Percentiles rank a stretch among this genome's conserved stretches.
Conservation (phyloP, 73 alveolate genomes). For the Paraurostyla sp. region DNA sequence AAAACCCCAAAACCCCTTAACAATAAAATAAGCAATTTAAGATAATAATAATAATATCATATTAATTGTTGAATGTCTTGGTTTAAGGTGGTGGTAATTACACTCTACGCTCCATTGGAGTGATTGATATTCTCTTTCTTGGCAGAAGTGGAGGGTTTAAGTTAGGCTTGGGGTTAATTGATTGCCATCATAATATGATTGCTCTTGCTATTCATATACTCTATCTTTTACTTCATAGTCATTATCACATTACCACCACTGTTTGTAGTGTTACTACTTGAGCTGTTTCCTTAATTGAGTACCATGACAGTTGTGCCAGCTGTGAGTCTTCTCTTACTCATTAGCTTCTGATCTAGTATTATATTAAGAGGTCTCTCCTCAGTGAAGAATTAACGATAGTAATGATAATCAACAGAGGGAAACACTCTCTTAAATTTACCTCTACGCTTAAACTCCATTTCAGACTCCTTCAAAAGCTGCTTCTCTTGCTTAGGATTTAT, state of each 20-base stretch:
- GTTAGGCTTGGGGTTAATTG: not conserved
- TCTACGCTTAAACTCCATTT: slow-evolving; percentile 75
- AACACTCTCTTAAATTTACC: slow-evolving; percentile 80
- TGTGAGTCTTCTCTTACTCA: slow-evolving; percentile 36
- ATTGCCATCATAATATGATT: not conserved
- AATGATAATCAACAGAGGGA: slow-evolving; percentile 72
- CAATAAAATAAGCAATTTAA: too few relatives aligned
- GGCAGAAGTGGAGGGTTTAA: too few relatives aligned
- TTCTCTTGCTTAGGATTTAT: slow-evolving; percentile 51
- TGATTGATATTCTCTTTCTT: too few relatives aligned
- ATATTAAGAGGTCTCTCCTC: slow-evolving; percentile 77
- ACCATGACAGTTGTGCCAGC: not conserved
- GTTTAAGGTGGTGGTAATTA: not conserved
- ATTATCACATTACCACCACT: not conserved
- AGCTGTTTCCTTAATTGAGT: not conserved
- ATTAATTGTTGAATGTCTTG: not conserved
- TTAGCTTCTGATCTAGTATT: slow-evolving; percentile 26
- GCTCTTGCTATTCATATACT: not conserved
- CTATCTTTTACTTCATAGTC: not conserved
- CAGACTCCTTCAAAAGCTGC: slow-evolving; percentile 76
- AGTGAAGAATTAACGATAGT: slow-evolving; percentile 77
- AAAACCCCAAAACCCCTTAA: too few relatives aligned
- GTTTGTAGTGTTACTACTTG: not conserved
- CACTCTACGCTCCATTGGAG: not conserved
- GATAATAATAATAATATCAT: too few relatives aligned